Base-by-base conservation (phyloP, 768 basidiomycete genomes). In the Naganishia randhawae region DNA sequence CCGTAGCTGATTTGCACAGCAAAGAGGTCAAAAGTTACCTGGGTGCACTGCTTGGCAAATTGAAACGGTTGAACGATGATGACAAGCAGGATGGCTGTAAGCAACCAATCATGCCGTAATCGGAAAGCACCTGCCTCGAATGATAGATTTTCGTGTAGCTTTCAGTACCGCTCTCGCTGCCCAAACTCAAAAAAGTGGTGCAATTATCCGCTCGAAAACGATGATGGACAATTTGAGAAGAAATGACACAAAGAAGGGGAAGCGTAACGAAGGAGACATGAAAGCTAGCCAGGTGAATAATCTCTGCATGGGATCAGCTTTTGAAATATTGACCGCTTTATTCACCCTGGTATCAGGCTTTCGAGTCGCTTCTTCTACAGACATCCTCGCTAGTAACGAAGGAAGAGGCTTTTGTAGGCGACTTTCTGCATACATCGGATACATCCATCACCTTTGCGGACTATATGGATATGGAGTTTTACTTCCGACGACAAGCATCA, bases 341-440 rank as follows among this genome's bases (percentile, higher is more conserved):
- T 48, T 48, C 7, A 17, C n/a, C 19, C 19, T 48, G 13, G 25
- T n/a, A 3, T 3, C n/a, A 61, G 57, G 57, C 57, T 13, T 61
- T 61, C 25, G 37, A 61, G 41, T 33, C 57, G 14, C 35, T 29
- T 10, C 57, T 61, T 8, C 25, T 27, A 25, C 33, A 61, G 84
- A 86, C 0, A 85, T 86, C 4, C 83, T 87, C 66, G 84, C 96
- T n/a, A 87, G 88, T 69, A 85, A 84, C 13, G 94, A 61, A 61
- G 37, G 37, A 98, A 81, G 87, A 89, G 73, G 87, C 88, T 35
- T 97, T 96, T 80, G 87, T 96, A 69, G 85, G 88, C 10, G 90
- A 93, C 73, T 97, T 97, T 80, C 82, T 98, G 54, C 92, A 93
- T 76, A 89, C 96, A 76, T 91, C 92, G 71, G 89, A 94, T 69